Percentiles rank a stretch among this genome's conserved stretches.
phyloP scores from a whole-genome alignment of 2,329 filamentous ascomycete species.

The Claviceps paspali region DNA sequence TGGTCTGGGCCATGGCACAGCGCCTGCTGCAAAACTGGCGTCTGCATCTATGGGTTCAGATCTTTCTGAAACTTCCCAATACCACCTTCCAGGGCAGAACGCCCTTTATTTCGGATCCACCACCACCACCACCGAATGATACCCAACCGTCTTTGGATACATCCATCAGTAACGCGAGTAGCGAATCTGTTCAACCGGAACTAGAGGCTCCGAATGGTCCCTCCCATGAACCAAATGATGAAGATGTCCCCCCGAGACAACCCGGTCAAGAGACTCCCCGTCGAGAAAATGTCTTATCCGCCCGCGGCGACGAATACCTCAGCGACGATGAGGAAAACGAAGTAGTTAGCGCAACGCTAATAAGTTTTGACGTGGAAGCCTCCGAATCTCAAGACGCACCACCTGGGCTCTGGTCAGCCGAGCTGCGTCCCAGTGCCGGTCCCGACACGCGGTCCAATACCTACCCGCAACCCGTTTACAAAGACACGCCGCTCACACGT shows the following conservation, averaged over 20 bases:
- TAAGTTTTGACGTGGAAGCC: slow-evolving; percentile 46
- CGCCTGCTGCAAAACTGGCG: slow-evolving; percentile 21
- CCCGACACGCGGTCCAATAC: slow-evolving; percentile 14
- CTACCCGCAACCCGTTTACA: slow-evolving; percentile 21
- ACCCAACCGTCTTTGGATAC: slow-evolving; percentile 1
- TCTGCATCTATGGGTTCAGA: slow-evolving; percentile 21
- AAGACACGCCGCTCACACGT: slow-evolving; percentile 33
- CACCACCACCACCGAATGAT: slow-evolving; percentile 7
- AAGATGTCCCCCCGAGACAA: slow-evolving; percentile 16
- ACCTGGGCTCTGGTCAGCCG: slow-evolving; percentile 41
- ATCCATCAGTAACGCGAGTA: neutral
- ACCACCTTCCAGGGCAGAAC: slow-evolving; percentile 17
- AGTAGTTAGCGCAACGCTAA: slow-evolving; percentile 38
- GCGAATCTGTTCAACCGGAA: neutral
- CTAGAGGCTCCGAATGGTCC: neutral
- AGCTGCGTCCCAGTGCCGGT: slow-evolving; percentile 35
- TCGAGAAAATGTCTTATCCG: slow-evolving; percentile 31
- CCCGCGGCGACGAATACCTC: slow-evolving; percentile 34
- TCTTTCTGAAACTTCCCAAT: slow-evolving; percentile 26
- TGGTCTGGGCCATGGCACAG: slow-evolving; percentile 29
- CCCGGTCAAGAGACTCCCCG: slow-evolving; percentile 19
- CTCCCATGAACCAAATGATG: slow-evolving; percentile 14
- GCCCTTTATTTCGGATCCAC: slow-evolving; percentile 8
- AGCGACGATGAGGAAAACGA: slow-evolving; percentile 43
- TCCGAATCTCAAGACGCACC: slow-evolving; percentile 35